These are phyloP conservation scores for Lichtheimia hyalospora DNA, from an alignment of 371 early-diverging fungal genomes.

Conservation along the genomic window DNA sequence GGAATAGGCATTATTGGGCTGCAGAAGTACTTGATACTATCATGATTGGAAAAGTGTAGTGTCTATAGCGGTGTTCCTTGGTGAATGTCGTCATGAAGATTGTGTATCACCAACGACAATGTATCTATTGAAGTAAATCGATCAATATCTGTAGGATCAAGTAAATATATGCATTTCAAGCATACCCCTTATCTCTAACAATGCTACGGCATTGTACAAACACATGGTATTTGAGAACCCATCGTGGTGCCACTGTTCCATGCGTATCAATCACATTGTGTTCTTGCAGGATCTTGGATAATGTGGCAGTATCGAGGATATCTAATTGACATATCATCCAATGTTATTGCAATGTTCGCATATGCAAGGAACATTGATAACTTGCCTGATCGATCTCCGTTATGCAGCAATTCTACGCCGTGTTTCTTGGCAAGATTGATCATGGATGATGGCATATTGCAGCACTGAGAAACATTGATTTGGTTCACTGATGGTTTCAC, in stretches of 20 bases:
- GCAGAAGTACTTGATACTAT: too few relatives aligned
- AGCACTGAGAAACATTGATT: conserved; percentile 38
- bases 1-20: too few relatives aligned
- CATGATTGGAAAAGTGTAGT: too few relatives aligned
- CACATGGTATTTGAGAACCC: conserved; percentile 59
- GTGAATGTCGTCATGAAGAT: too few relatives aligned
- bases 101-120: conserved; percentile 35
- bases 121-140: conserved; percentile 18
- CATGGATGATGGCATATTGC: conserved; percentile 47
- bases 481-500: conserved; percentile 34
- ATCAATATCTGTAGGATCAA: neutral
- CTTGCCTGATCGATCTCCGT: conserved; percentile 51
- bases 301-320: conserved; percentile 33
- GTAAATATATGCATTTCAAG: neutral
- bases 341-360: neutral
- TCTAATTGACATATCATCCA: conserved; percentile 11
- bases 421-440: conserved; percentile 46
- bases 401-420: conserved; percentile 48
- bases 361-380: neutral
- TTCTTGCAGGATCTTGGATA: conserved; percentile 33
- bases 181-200: conserved; percentile 57
- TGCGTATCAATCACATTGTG: conserved; percentile 17
- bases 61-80: too few relatives aligned
- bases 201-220: conserved; percentile 51
- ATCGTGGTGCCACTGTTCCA: conserved; percentile 28